Base-by-base conservation (phyloP, 257 asterid genomes). In the Lycium barbarum region DNA sequence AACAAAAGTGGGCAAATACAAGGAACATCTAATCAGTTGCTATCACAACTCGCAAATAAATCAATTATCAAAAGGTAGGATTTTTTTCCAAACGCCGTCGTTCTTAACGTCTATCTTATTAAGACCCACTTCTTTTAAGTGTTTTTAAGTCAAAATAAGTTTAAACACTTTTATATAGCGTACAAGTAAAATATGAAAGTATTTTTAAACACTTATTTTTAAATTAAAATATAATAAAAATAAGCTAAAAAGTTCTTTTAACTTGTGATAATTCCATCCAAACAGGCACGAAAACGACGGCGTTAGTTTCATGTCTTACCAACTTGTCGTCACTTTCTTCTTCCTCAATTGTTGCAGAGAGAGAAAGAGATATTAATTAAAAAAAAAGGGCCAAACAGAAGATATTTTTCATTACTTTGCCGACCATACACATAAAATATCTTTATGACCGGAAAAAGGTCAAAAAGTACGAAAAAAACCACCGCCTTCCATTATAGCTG, bases 341-440 rank as follows among this genome's bases (percentile, higher is more conserved):
- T 76, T 76, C 81, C 14, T 51, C 81, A 76, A 76, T 51, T 76
- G 81, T 76, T 49, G 62, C 62, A 49, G 62, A 49, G 35, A 40
- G 45, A 76, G 81, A 76, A 40, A 73, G 18, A 49, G 40, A 20
- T 3, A 20, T 26, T 51, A 76, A 76, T 76, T 68, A 2, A 47
- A 49, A 51, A 49, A 6, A 74, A 49, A 51, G 33, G 33, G 33
- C 33, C 33, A 76, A 49, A 49, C 61, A 76, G 78, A 51, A 76
- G 81, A 76, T 76, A 76, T 76, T 76, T 76, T 76, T 76, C 81
- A 76, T 76, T 12, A 76, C 81, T 53, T 76, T 49, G 63, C 81
- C 81, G 81, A 76, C 81, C 63, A 51, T 76, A 22, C 63, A 51
- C 63, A 51, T 76, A 47, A 76, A 76, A 76, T 76, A 76, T 76